Percentiles rank a stretch among this genome's conserved stretches.
These are phyloP conservation scores for Cyathus striatus DNA, from an alignment of 768 basidiomycete genomes.

Conservation along the genomic window DNA sequence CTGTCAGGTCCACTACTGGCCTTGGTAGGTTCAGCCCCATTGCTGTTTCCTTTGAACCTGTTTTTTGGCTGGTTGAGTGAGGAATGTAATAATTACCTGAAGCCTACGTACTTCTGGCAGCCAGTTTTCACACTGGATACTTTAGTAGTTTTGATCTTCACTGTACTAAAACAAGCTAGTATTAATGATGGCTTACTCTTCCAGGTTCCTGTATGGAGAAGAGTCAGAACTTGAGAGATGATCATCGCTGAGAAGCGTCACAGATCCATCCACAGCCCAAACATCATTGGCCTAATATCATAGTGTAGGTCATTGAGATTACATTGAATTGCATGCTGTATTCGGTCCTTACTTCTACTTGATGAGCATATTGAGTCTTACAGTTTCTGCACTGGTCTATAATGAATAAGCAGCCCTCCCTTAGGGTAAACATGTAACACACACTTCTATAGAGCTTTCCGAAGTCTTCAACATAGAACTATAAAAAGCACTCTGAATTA, in stretches of 20 bases:
- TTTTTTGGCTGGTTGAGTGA: no score
- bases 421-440: constrained; percentile 4
- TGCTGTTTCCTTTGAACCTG: constrained; percentile 21
- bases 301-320: neutral
- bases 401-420: neutral
- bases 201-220: neutral
- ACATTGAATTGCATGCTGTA: neutral
- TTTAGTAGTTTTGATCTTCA: constrained; percentile 24
- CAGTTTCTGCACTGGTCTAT: neutral
- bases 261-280: neutral
- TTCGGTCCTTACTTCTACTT: neutral
- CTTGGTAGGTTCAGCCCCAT: constrained; percentile 23
- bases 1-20: constrained; percentile 25
- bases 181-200: neutral
- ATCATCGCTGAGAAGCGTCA: neutral
- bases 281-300: neutral
- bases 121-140: constrained; percentile 23
- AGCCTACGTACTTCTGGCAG: constrained; percentile 19
- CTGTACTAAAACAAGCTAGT: constrained; percentile 15
- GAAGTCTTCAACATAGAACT: constrained; percentile 37
- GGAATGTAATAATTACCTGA: neutral
- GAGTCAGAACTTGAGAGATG: neutral
- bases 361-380: neutral
- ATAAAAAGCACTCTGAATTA: neutral
- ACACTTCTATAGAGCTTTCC: constrained; percentile 33